Evolutionary conservation across 2,329 filamentous ascomycete genomes (phyloP).

Genomic region (Cladosporium oxysporum): DNA sequence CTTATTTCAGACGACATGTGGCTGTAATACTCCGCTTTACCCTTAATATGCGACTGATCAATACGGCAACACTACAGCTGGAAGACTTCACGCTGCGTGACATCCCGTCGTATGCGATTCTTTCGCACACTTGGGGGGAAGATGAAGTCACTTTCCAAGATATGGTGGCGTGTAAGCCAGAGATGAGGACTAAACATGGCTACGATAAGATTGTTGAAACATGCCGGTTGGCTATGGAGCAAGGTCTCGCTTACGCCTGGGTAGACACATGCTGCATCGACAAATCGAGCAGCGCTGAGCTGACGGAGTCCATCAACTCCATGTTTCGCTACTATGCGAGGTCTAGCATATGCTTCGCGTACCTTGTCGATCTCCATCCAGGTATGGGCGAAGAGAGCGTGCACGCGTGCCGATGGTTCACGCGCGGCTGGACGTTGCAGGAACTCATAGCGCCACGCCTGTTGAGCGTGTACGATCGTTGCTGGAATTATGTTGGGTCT

Average conservation of each 20-base stretch:
- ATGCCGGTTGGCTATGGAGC: slow-evolving; percentile 3
- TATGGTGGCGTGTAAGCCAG: slow-evolving; percentile 8
- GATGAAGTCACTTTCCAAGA: slow-evolving; percentile 24
- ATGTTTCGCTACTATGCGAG: slow-evolving; percentile 29
- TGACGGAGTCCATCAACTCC: slow-evolving; percentile 28
- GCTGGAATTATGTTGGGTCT: too few species aligned
- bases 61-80: slow-evolving; percentile 11
- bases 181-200: not conserved
- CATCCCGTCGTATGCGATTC: slow-evolving; percentile 22
- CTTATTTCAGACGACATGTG: too few species aligned
- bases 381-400: too few species aligned
- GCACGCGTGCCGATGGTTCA: slow-evolving; percentile 22
- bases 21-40: not conserved
- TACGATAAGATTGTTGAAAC: slow-evolving; percentile 3
- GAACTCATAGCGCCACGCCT: slow-evolving; percentile 23
- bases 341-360: slow-evolving; percentile 26
- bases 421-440: slow-evolving; percentile 26
- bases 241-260: slow-evolving; percentile 26
- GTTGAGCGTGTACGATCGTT: too few species aligned
- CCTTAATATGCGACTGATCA: slow-evolving; percentile 20
- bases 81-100: slow-evolving; percentile 9
- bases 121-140: slow-evolving; percentile 22
- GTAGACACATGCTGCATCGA: slow-evolving; percentile 31
- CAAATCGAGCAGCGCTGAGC: slow-evolving; percentile 24
- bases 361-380: slow-evolving; percentile 13